A percentile compares a stretch with the other conserved stretches of the same genome.
These are phyloP conservation scores for Candida germanica DNA, from an alignment of 805 yeast genomes.

Conservation along the genomic window DNA sequence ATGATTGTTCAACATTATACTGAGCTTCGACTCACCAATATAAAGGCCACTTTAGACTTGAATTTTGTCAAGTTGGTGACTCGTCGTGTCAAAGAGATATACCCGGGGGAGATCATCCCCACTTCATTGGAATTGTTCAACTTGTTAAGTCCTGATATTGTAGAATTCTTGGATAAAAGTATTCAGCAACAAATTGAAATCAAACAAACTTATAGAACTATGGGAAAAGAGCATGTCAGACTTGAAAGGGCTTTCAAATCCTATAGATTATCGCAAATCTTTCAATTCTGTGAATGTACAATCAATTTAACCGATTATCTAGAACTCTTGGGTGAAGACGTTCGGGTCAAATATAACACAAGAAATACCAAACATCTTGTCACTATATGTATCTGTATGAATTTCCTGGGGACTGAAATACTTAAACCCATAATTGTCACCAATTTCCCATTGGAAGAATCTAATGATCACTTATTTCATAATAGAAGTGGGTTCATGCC, in stretches of 20 bases:
- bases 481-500: conserved; percentile 18
- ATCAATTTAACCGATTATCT: conserved; percentile 14
- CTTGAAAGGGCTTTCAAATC: conserved; percentile 8
- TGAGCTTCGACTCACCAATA: neutral
- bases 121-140: neutral
- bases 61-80: neutral
- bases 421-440: conserved; percentile 21
- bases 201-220: conserved; percentile 8
- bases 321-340: conserved; percentile 3
- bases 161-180: conserved; percentile 11
- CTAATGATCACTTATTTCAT: neutral
- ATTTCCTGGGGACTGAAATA: conserved; percentile 19
- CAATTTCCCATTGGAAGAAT: conserved; percentile 10
- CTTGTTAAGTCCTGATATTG: conserved; percentile 4
- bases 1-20: conserved; percentile 2
- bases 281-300: conserved; percentile 21
- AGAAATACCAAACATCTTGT: conserved; percentile 4
- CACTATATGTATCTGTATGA: conserved; percentile 21
- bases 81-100: neutral
- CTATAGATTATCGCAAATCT: conserved; percentile 16
- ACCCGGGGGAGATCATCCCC: neutral
- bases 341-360: neutral
- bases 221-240: conserved; percentile 14
- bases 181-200: conserved; percentile 4
- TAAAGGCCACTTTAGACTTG: neutral